Base-by-base conservation (phyloP, 2,329 filamentous ascomycete species). In the Arthrobotrys sinensis region DNA sequence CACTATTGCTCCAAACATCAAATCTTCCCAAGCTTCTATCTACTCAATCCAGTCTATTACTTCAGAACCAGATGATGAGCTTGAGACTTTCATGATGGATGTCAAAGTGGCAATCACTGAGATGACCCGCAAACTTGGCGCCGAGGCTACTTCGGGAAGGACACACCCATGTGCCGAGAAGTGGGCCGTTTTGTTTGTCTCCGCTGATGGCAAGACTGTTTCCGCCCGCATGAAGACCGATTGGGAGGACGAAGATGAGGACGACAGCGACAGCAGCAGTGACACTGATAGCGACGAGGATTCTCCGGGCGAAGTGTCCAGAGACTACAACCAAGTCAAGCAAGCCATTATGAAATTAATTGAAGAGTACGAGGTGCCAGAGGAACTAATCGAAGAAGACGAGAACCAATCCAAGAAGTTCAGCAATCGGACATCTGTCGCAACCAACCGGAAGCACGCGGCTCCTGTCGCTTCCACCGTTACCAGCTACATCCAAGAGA, bases 101-200 rank as follows among this genome's bases (percentile, higher is more conserved):
- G 86, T 94, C 64, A 89, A 91, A 40, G 85, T 89, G 78, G 91
- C 91, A 3, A 86, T 93, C 65, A 90, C 92, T 68, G 91, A 93
- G 81, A 90, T 94, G 90, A 87, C 86, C 5, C 89, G 91, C 55
- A 87, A 87, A 4, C 85, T 93, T 8, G 91, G 91, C 3, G 82
- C 86, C 5, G 90, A 93, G 12, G 88, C 86, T 11, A 86, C 91
- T 16, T 89, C 90, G 62, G 92, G 91, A 21, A 87, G 89, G 12
- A 91, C 90, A 68, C 92, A 96, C 81, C 93, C 93, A 7, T 95
- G 92, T 79, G 91, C 91, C 0, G 93, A 96, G 84, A 88, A 91
- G 70, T 97, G 93, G 93, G 89, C 92, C 3, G 91, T 96, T 5
- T 86, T 96, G 7, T 95, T 94, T 82, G 89, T 96, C 70, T 92